phyloP scores from a whole-genome alignment of 2,329 filamentous ascomycete genomes.

The Fusarium compactum region DNA sequence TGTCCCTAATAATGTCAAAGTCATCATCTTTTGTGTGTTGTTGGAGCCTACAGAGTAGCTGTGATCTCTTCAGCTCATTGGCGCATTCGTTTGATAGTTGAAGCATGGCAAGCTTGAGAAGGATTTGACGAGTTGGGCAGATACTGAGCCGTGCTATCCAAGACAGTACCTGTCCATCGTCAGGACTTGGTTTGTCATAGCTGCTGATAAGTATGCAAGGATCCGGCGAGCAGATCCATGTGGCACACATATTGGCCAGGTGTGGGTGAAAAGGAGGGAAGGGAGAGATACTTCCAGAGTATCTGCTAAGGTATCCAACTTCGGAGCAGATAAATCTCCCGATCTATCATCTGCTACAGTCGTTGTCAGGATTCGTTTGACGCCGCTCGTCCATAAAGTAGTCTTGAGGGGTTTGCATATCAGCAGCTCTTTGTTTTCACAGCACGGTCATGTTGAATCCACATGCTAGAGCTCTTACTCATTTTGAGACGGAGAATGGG shows the following conservation, averaged over 20 bases:
- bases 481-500: slow-evolving; percentile 26
- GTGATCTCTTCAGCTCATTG: too few species aligned
- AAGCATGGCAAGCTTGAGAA: background rate
- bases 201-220: slow-evolving; percentile 19
- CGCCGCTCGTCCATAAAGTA: slow-evolving; percentile 7
- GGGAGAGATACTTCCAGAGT: slow-evolving; percentile 2
- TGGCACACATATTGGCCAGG: background rate
- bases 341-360: slow-evolving; percentile 3
- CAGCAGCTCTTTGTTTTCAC: slow-evolving; percentile 19
- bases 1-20: background rate
- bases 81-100: background rate
- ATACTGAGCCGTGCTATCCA: background rate
- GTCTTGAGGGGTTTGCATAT: slow-evolving; percentile 30
- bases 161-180: background rate
- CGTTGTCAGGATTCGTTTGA: slow-evolving; percentile 6
- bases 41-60: background rate
- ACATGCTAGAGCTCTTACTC: background rate
- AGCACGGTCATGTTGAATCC: background rate
- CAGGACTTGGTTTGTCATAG: background rate
- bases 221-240: slow-evolving; percentile 3
- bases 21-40: too few species aligned
- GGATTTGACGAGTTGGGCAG: background rate
- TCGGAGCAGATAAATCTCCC: background rate
- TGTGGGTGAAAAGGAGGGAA: background rate
- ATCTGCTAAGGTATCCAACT: background rate